phyloP scores from a whole-genome alignment of 1,284 basidiomycete species.

The Austropuccinia psidii region DNA sequence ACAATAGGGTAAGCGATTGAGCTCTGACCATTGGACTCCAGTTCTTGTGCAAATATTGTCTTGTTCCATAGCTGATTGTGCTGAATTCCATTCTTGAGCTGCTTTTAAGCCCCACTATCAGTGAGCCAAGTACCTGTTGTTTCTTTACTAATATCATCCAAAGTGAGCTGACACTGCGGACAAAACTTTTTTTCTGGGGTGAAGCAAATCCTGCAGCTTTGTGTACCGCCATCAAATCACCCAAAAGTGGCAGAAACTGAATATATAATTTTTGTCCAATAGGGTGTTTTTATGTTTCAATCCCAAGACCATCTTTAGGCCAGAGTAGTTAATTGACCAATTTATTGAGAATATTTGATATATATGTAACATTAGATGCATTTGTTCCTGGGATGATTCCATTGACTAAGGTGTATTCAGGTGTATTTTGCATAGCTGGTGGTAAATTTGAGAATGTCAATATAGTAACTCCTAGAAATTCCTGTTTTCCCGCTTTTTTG shows the following conservation, averaged over 20 bases:
- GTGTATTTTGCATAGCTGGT: not conserved
- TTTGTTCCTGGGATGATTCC: conserved; percentile 10
- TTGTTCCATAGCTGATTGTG: not conserved
- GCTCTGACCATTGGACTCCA: conserved; percentile 12
- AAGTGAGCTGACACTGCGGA: no score
- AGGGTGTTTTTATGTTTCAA: not conserved
- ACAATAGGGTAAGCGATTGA: conserved; percentile 11
- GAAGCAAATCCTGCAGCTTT: conserved; percentile 16
- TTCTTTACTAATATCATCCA: no score
- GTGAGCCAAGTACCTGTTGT: no score
- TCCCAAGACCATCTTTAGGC: not conserved
- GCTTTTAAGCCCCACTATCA: no score
- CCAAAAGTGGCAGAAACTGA: not conserved
- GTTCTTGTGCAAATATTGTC: not conserved
- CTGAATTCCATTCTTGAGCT: not conserved
- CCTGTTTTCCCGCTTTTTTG: conserved; percentile 1
- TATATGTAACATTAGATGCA: not conserved
- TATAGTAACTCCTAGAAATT: not conserved
- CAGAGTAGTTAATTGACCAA: not conserved
- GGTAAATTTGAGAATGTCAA: conserved; percentile 16
- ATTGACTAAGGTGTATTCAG: not conserved
- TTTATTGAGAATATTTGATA: not conserved
- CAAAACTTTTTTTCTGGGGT: not conserved
- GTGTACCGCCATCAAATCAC: not conserved
- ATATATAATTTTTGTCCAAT: not conserved